Percentiles rank a stretch among this genome's conserved stretches.
phyloP scores from a whole-genome alignment of 2,329 filamentous ascomycete species.

The Penicillium polonicum region DNA sequence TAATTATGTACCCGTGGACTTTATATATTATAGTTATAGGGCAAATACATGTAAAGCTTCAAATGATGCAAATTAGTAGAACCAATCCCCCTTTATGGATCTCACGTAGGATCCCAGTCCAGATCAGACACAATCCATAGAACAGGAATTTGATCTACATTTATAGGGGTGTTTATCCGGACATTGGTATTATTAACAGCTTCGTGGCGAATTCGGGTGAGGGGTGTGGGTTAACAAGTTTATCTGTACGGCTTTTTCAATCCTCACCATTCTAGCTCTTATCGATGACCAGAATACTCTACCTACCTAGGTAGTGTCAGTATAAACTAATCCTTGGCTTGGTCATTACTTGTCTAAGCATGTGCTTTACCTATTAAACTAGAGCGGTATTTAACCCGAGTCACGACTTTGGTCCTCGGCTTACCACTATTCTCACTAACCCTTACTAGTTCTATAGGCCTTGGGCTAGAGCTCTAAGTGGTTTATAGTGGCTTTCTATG shows the following conservation, averaged over 20 bases:
- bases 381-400: slow-evolving; percentile 51
- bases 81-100: not conserved
- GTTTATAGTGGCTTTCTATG: slow-evolving; percentile 49
- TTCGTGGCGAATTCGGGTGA: slow-evolving; percentile 31
- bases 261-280: slow-evolving; percentile 45
- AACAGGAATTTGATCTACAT: not conserved
- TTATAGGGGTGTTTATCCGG: no score
- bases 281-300: slow-evolving; percentile 50
- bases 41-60: no score
- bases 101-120: not conserved
- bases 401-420: slow-evolving; percentile 52
- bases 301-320: slow-evolving; percentile 43
- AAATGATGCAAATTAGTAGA: not conserved
- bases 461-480: slow-evolving; percentile 41
- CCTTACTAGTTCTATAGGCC: slow-evolving; percentile 50
- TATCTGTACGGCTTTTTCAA: slow-evolving; percentile 40
- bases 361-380: slow-evolving; percentile 49
- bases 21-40: not conserved
- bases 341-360: slow-evolving; percentile 34
- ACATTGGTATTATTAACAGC: no score
- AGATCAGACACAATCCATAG: not conserved
- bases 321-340: slow-evolving; percentile 54
- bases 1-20: not conserved
- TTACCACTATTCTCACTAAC: slow-evolving; percentile 45
- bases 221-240: slow-evolving; percentile 30